Percentiles rank a stretch among this genome's conserved stretches.
These are phyloP conservation scores for Leavenworthia alabamica DNA, from an alignment of 345 rosid species.

Conservation along the genomic window DNA sequence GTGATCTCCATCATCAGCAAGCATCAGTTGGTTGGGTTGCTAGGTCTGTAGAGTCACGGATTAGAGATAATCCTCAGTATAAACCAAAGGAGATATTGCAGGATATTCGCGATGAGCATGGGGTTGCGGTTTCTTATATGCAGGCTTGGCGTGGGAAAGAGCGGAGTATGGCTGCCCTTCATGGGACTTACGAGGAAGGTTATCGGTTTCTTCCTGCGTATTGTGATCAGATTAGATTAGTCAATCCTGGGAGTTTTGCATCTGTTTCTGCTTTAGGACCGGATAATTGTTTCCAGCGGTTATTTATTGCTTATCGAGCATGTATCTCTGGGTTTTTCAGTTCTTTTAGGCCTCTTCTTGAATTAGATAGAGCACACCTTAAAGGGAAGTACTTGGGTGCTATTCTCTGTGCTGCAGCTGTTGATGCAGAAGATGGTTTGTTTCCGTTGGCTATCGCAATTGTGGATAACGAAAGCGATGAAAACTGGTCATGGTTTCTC, in stretches of 20 bases:
- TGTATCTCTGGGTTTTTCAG: constrained; percentile 80
- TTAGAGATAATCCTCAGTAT: constrained; percentile 90
- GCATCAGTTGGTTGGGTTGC: constrained; percentile 99
- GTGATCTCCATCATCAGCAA: constrained; percentile 88
- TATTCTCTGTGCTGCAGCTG: constrained; percentile 83
- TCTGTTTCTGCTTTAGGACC: constrained; percentile 74
- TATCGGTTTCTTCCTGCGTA: constrained; percentile 82
- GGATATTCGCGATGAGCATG: constrained; percentile 89
- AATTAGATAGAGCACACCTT: constrained; percentile 75
- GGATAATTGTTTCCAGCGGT: constrained; percentile 90
- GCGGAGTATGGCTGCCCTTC: constrained; percentile 98
- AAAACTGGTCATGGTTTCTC: constrained; percentile 98
- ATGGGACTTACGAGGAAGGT: constrained; percentile 98
- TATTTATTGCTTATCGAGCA: constrained; percentile 79
- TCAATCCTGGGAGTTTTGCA: constrained; percentile 81
- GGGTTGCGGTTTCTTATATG: constrained; percentile 98
- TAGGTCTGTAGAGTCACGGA: constrained; percentile 82
- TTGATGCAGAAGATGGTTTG: constrained; percentile 79
- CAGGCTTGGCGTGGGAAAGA: constrained; percentile 99
- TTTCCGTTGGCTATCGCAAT: constrained; percentile 86
- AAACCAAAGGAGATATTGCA: constrained; percentile 94
- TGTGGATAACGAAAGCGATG: constrained; percentile 74
- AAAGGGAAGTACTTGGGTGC: constrained; percentile 93
- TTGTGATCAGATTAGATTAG: constrained; percentile 73
- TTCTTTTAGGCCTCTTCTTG: constrained; percentile 90